phyloP scores from a whole-genome alignment of 1,284 basidiomycete species.

The Rhodofomes roseus region DNA sequence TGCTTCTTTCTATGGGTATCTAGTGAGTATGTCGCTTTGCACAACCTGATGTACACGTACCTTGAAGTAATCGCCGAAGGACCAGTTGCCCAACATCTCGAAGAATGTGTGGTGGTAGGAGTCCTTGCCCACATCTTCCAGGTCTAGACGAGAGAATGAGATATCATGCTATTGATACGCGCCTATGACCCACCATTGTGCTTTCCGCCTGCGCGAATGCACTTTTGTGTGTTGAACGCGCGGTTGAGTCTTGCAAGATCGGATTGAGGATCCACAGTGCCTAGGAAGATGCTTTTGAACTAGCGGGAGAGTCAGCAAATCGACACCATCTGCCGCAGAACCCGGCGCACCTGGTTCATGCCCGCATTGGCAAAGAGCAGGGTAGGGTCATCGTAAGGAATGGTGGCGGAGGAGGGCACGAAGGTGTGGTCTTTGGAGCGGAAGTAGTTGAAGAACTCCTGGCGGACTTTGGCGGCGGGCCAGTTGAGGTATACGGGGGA shows the following conservation, averaged over 20 bases:
- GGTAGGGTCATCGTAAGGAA: constrained; percentile 97
- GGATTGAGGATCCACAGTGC: constrained; percentile 91
- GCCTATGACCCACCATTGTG: constrained; percentile 78
- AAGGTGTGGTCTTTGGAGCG: constrained; percentile 80
- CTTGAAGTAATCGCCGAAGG: constrained; percentile 99
- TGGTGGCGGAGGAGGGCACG: constrained; percentile 90
- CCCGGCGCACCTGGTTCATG: constrained; percentile 77
- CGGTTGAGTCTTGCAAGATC: constrained; percentile 87
- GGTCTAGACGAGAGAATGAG: constrained; percentile 48
- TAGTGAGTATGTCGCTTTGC: not conserved
- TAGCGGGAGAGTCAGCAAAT: constrained; percentile 30
- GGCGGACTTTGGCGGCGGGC: constrained; percentile 48
- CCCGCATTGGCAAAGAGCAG: constrained; percentile 97
- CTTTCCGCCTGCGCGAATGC: constrained; percentile 97
- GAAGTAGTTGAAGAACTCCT: constrained; percentile 83
- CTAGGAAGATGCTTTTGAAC: constrained; percentile 97
- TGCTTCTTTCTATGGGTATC: constrained; percentile 79
- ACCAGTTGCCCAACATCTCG: constrained; percentile 99
- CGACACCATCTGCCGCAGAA: constrained; percentile 5
- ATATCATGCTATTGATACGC: not conserved
- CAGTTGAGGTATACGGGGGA: not conserved
- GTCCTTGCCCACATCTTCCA: constrained; percentile 98
- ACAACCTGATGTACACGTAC: constrained; percentile 30
- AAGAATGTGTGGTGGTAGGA: constrained; percentile 98
- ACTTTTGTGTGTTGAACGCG: constrained; percentile 96